Conservation (phyloP, 129 eudicot genomes). For the Flaveria trinervia region DNA sequence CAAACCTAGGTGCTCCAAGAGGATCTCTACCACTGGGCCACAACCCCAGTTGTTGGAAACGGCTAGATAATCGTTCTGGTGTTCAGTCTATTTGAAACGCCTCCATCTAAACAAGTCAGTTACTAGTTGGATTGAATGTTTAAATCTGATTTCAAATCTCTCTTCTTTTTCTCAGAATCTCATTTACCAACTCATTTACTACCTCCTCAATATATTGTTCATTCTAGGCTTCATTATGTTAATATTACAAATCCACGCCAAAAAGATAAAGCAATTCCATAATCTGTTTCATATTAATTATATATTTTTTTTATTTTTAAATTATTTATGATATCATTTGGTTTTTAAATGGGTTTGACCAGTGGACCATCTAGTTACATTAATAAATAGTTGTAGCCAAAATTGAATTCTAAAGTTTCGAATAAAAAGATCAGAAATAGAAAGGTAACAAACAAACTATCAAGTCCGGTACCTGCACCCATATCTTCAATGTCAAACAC, state of each 20-base stretch:
- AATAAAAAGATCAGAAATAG: background rate
- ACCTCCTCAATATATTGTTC: background rate
- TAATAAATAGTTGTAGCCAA: background rate
- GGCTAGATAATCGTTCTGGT: background rate
- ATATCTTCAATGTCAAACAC: constrained; percentile 94
- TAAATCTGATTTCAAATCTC: background rate
- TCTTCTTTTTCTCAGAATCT: too few relatives aligned
- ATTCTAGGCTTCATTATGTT: background rate
- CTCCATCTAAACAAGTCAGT: background rate
- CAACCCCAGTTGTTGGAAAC: too few relatives aligned
- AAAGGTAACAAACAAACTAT: background rate
- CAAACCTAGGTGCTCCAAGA: too few relatives aligned
- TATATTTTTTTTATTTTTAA: background rate
- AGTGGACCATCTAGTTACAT: background rate
- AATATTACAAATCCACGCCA: background rate
- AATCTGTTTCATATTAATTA: too few relatives aligned
- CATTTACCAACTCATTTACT: background rate
- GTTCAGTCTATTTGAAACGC: background rate
- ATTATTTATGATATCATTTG: background rate
- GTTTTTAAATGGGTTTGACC: too few relatives aligned
- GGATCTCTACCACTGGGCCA: too few relatives aligned
- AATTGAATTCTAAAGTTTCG: background rate
- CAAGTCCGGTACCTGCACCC: constrained; percentile 48
- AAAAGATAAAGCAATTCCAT: too few relatives aligned
- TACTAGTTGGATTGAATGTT: background rate